phyloP scores from a whole-genome alignment of 2,329 filamentous ascomycete species.

The Ophiostoma ulmi region DNA sequence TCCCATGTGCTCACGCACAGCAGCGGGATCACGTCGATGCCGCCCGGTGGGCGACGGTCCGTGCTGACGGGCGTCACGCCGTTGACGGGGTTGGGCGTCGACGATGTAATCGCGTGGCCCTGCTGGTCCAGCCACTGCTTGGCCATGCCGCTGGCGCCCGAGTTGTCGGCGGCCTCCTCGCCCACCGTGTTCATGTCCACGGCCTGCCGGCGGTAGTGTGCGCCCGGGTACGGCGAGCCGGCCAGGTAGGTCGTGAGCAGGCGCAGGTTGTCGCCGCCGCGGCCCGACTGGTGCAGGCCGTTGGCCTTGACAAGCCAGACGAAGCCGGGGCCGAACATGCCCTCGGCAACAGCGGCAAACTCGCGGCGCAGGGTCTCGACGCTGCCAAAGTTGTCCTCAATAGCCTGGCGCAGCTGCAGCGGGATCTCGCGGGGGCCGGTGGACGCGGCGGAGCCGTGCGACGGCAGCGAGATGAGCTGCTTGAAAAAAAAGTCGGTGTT shows the following conservation, averaged over 20 bases:
- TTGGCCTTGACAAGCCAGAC: constrained; percentile 76
- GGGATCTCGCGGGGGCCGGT: constrained; percentile 43
- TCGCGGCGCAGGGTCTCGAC: constrained; percentile 75
- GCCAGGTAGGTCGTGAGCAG: constrained; percentile 87
- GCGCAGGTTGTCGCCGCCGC: constrained; percentile 42
- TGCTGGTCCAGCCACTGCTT: constrained; percentile 40
- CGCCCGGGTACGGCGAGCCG: constrained; percentile 78
- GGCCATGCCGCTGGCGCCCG: constrained; percentile 36
- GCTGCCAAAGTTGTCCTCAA: constrained; percentile 71
- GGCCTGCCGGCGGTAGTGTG: constrained; percentile 69
- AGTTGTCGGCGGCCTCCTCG: constrained; percentile 29
- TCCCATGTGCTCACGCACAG: constrained; percentile 96
- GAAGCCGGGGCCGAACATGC: constrained; percentile 96
- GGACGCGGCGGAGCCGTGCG: not conserved
- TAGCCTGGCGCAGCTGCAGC: constrained; percentile 49
- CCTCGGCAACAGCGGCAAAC: constrained; percentile 71
- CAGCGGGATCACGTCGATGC: constrained; percentile 65
- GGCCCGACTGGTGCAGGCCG: constrained; percentile 26
- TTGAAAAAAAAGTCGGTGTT: constrained; percentile 85
- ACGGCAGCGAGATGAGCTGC: constrained; percentile 37
- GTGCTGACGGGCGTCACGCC: not conserved
- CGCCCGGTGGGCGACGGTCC: constrained; percentile 54
- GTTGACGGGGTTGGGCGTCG: constrained; percentile 26
- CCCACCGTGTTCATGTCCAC: constrained; percentile 65
- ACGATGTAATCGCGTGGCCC: constrained; percentile 28